These are phyloP conservation scores for Pythium dissotocum DNA, from an alignment of 352 stramenopile genomes.

Conservation along the genomic window DNA sequence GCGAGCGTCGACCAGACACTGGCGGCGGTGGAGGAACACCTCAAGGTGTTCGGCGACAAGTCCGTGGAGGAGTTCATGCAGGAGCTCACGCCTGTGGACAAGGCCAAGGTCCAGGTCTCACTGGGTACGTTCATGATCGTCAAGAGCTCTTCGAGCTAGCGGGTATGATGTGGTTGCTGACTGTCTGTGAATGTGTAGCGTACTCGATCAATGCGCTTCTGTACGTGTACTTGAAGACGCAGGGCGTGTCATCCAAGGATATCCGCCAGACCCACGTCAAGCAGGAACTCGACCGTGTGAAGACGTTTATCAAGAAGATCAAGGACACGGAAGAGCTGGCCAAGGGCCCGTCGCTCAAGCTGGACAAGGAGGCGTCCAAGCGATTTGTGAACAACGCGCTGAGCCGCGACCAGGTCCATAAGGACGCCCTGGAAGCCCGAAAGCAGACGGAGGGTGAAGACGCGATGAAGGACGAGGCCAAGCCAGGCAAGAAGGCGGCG, in stretches of 20 bases:
- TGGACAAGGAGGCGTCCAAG: conserved; percentile 81
- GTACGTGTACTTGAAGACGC: conserved; percentile 87
- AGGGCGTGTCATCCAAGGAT: conserved; percentile 86
- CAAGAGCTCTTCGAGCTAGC: not conserved
- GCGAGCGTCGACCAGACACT: conserved; percentile 79
- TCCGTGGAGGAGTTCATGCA: conserved; percentile 61
- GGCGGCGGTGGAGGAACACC: conserved; percentile 68
- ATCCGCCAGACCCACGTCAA: conserved; percentile 90
- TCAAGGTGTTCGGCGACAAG: conserved; percentile 54
- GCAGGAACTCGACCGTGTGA: conserved; percentile 87
- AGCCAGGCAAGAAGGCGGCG: conserved; percentile 17
- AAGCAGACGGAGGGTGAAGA: conserved; percentile 48
- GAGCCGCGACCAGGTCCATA: conserved; percentile 84
- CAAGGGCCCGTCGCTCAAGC: conserved; percentile 69
- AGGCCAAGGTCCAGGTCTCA: conserved; percentile 84
- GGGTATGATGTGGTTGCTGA: not conserved
- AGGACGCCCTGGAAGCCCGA: conserved; percentile 61
- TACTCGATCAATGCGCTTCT: conserved; percentile 88
- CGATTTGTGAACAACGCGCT: conserved; percentile 85
- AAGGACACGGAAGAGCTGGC: conserved; percentile 84
- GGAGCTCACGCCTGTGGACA: conserved; percentile 64
- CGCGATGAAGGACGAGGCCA: conserved; percentile 41
- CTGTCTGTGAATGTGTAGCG: conserved; percentile 31
- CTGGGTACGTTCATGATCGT: conserved; percentile 42
- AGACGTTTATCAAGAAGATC: conserved; percentile 89